Conservation (phyloP, 2,329 filamentous ascomycete species). For the Dendrostoma leiphaemia region DNA sequence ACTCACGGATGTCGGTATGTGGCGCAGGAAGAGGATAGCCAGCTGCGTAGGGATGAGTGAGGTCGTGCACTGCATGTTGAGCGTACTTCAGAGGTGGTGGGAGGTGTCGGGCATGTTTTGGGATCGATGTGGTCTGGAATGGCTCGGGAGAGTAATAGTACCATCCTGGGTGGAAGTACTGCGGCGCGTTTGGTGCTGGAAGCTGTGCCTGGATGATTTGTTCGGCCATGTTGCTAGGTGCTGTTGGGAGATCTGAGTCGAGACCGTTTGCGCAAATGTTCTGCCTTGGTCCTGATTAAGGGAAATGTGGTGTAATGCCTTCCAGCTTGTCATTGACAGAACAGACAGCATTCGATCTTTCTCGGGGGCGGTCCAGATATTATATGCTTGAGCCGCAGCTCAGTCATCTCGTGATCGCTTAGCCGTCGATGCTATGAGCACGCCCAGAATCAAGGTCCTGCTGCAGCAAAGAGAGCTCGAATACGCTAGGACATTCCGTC, state of each 20-base stretch:
- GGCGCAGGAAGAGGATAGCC: not conserved
- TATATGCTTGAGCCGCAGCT: not conserved
- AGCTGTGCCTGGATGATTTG: not conserved
- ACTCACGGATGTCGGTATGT: not conserved
- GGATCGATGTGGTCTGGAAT: slow-evolving; percentile 1
- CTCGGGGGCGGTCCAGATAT: not conserved
- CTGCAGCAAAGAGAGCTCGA: not conserved
- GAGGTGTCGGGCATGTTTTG: not conserved
- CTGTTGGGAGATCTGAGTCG: not conserved
- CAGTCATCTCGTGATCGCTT: not conserved
- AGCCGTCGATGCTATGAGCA: no score
- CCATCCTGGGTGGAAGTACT: not conserved
- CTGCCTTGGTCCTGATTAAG: no score
- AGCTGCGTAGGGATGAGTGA: not conserved
- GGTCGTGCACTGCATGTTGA: slow-evolving; percentile 1
- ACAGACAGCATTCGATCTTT: not conserved
- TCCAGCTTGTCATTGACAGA: no score
- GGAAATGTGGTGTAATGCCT: no score
- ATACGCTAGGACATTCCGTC: not conserved
- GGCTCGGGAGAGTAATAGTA: slow-evolving; percentile 2
- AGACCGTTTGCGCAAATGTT: no score
- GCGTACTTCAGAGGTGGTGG: not conserved
- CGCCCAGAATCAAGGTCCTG: not conserved
- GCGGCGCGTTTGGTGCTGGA: not conserved
- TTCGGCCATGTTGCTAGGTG: not conserved